Base-by-base conservation (phyloP, 1,284 basidiomycete genomes). In the Heliocybe sulcata region DNA sequence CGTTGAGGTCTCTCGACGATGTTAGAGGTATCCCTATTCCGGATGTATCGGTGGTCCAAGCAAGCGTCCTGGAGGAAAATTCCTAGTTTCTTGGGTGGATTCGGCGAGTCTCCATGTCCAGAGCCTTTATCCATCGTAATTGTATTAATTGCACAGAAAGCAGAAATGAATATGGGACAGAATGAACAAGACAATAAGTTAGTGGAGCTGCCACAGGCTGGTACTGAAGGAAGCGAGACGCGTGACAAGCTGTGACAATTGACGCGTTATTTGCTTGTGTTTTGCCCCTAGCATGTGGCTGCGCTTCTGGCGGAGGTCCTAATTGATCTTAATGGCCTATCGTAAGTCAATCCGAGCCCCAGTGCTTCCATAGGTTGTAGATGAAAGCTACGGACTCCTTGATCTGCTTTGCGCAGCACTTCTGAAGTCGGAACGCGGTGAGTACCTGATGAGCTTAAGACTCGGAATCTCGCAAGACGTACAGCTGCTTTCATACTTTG, bases 1-100 rank as follows among this genome's bases (percentile, higher is more conserved):
- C 94, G 82, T 67, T 95, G 90, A 0, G 93, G 94, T n/a, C 91
- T 79, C 66, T 97, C 94, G 20, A 94, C 83, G 56, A 95, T 85
- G 54, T 77, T 74, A 0, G 87, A 90, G 1, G 77, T 76, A 62
- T 92, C 85, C 54, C 79, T 72, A 12, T 85, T 83, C 16, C 92
- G 85, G 56, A 93, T 91, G 65, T 84, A 95, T 52, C 77, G 80
- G 67, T 97, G 94, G 54, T 80, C 72, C 10, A 83, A 72, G 64
- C 88, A 90, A 10, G 79, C 77, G 58, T 87, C 81, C 67, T 91
- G 88, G 12, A 90, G 65, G 55, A 72, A 77, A 22, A 76, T 42
- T 16, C 38, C 38, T 6, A 42, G 38, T 42, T 42, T 42, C 16
- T 42, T 42, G 38, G 38, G 38, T 20, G 16, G 38, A n/a, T 16